Base-by-base conservation (phyloP, 225 moss, liverwort and hornwort genomes). In the Takakia lepidozioides region DNA sequence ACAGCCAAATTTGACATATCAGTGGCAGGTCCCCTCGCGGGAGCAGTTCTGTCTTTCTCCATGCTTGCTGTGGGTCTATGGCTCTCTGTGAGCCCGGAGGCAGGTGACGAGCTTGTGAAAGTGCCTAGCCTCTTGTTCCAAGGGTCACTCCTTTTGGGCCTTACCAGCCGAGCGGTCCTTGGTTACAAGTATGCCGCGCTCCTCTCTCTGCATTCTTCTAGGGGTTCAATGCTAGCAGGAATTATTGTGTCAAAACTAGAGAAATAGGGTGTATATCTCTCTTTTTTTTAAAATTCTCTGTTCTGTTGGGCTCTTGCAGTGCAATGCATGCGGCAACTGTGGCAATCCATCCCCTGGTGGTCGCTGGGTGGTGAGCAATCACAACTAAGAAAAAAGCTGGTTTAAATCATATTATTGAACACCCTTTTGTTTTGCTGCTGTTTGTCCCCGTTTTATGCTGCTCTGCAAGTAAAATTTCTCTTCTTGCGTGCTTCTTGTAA, bases 1-100 rank as follows among this genome's bases (percentile, higher is more conserved):
- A 79, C 74, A 47, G 84, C 93, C 47, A 95, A 95, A 60, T 95
- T 84, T 22, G 93, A 95, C 44, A 65, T 95, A 63, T 89, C 90
- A 6, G 55, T 89, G 61, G 93, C 89, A 51, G 93, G 93, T 46
- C 90, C 93, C 45, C 51, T 84, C 27, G 93, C 86, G 32, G 93
- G 93, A 20, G 89, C 81, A 8, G 54, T 82, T 58, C 57, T 95
- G 36, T 95, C 93, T 36, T 53, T 84, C 13, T 76, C 86, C 38
- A 95, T 95, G 93, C 82, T 95, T 45, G 74, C 56, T 48, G 80
- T 84, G 28, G 89, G 93, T 38, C 79, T 95, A 16, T 71, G 76
- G 57, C 70, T 95, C 26, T 86, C 93, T 22, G 78, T 78, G 34
- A 80, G 63, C 37, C 77, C 90, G 29, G 86, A 95, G 52, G 79